phyloP scores from a whole-genome alignment of 2,329 filamentous ascomycete genomes.

The Myriosclerotinia curreyana region DNA sequence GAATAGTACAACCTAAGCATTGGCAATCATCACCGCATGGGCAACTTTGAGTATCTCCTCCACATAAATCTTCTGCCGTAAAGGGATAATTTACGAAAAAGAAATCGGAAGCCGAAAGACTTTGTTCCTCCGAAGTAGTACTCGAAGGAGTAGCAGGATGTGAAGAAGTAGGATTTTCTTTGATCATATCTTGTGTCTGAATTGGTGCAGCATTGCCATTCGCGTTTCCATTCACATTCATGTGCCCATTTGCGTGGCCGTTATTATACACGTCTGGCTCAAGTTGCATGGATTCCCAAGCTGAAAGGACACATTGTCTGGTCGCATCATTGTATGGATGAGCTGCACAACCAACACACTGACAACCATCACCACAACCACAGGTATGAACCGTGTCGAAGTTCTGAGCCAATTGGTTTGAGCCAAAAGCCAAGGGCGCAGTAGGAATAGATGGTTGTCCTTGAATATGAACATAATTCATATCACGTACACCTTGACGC shows the following conservation, averaged over 20 bases:
- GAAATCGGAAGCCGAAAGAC: constrained; percentile 49
- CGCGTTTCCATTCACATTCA: constrained; percentile 13
- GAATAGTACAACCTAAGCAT: constrained; percentile 56
- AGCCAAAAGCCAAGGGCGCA: constrained; percentile 31
- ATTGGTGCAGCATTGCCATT: constrained; percentile 16
- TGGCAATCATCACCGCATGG: constrained; percentile 59
- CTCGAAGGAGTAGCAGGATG: constrained; percentile 35
- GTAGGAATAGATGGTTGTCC: constrained; percentile 29
- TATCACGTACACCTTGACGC: constrained; percentile 47
- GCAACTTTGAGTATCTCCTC: constrained; percentile 50
- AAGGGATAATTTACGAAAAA: constrained; percentile 58
- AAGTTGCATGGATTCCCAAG: constrained; percentile 38
- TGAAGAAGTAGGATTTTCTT: constrained; percentile 30
- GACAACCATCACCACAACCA: constrained; percentile 62
- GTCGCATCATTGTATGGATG: constrained; percentile 67
- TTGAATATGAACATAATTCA: constrained; percentile 40
- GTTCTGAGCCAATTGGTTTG: constrained; percentile 41
- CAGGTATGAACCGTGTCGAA: constrained; percentile 48
- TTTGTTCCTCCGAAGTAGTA: constrained; percentile 47
- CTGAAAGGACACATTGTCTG: constrained; percentile 51
- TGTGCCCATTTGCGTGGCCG: constrained; percentile 23
- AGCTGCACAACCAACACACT: constrained; percentile 65
- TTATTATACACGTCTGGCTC: constrained; percentile 31
- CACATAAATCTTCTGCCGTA: constrained; percentile 45
- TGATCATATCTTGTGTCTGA: constrained; percentile 1